Conservation (phyloP, 2,329 filamentous ascomycete species). For the Exophiala sp. region DNA sequence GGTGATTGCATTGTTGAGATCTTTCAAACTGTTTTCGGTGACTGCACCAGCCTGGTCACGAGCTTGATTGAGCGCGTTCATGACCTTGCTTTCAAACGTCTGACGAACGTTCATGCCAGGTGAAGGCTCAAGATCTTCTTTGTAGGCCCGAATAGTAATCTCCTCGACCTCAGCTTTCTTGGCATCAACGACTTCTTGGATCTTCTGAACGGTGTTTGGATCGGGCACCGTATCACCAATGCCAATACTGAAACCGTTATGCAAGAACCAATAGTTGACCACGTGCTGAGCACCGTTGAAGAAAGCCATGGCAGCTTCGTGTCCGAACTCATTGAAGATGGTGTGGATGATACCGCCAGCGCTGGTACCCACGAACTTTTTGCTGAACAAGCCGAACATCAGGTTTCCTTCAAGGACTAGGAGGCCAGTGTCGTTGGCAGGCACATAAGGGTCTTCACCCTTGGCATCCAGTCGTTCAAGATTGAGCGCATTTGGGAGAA, state of each 20-base stretch:
- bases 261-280: conserved; percentile 93
- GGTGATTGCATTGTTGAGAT: conserved; percentile 90
- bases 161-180: conserved; percentile 75
- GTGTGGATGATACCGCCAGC: conserved; percentile 90
- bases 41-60: conserved; percentile 94
- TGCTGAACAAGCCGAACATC: conserved; percentile 82
- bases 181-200: conserved; percentile 71
- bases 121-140: conserved; percentile 80
- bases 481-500: conserved; percentile 82
- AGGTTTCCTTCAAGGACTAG: conserved; percentile 82
- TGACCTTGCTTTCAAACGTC: conserved; percentile 96
- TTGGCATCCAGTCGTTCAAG: conserved; percentile 57
- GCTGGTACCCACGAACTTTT: conserved; percentile 89
- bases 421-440: conserved; percentile 68
- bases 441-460: conserved; percentile 53
- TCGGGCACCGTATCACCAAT: conserved; percentile 98
- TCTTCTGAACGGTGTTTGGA: conserved; percentile 71
- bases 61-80: conserved; percentile 85
- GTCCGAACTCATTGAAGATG: conserved; percentile 90
- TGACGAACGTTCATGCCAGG: conserved; percentile 98
- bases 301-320: conserved; percentile 81
- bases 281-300: conserved; percentile 93
- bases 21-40: conserved; percentile 86
- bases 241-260: conserved; percentile 95
- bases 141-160: conserved; percentile 71